Percentiles rank a stretch among this genome's conserved stretches.
phyloP scores from a whole-genome alignment of 805 yeast species.

The Komagataella populi region DNA sequence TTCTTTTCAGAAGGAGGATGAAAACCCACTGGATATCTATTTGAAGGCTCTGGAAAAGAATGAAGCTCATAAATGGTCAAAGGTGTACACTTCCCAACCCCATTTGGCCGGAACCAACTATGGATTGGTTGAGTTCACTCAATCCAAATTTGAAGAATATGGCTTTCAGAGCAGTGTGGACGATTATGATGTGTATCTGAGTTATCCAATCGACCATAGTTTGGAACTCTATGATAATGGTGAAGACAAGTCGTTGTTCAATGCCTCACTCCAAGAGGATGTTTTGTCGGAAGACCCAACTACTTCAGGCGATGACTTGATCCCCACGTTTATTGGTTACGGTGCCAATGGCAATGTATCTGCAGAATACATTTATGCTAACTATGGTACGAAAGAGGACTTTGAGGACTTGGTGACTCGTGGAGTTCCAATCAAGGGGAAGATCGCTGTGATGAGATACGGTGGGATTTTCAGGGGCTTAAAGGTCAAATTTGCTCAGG shows the following conservation, averaged over 20 bases:
- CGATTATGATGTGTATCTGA: slow-evolving; percentile 46
- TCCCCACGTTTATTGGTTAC: slow-evolving; percentile 69
- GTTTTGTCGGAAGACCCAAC: slow-evolving; percentile 32
- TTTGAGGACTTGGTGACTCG: slow-evolving; percentile 30
- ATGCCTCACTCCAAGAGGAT: slow-evolving; percentile 44
- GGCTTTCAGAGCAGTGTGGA: slow-evolving; percentile 44
- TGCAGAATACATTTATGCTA: slow-evolving; percentile 49
- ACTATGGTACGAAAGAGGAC: slow-evolving; percentile 54
- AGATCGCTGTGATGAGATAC: slow-evolving; percentile 54
- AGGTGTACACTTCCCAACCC: slow-evolving; percentile 34
- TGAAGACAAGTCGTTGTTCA: slow-evolving; percentile 21
- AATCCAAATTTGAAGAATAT: slow-evolving; percentile 41
- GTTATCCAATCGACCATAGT: slow-evolving; percentile 45
- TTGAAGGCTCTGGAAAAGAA: slow-evolving; percentile 17
- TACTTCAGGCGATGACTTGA: slow-evolving; percentile 27
- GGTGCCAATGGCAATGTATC: slow-evolving; percentile 68
- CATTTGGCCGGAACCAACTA: slow-evolving; percentile 46
- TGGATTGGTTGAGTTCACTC: slow-evolving; percentile 44
- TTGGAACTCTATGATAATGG: slow-evolving; percentile 24
- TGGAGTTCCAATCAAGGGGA: slow-evolving; percentile 39
- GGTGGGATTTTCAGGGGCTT: slow-evolving; percentile 59
- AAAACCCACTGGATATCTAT: slow-evolving; percentile 4
- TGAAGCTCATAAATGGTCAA: slow-evolving; percentile 38
- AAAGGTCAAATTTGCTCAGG: slow-evolving; percentile 67
- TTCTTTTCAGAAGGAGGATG: neutral